A percentile compares a stretch with the other conserved stretches of the same genome.
Conservation (phyloP, 768 basidiomycete species). For the Tricholoma sp. region DNA sequence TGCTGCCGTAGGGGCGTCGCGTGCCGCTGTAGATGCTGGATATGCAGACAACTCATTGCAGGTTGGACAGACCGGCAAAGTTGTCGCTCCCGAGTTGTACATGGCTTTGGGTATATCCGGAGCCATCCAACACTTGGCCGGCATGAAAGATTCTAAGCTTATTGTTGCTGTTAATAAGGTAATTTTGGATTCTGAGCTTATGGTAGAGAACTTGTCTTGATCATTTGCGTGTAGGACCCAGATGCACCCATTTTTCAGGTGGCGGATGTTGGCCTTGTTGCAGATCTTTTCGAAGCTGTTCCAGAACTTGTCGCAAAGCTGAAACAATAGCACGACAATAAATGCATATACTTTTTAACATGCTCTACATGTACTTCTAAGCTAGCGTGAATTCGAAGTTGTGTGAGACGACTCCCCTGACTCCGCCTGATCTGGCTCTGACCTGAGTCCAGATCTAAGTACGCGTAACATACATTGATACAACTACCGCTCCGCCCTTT, state of each 20-base stretch:
- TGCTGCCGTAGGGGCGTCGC: slow-evolving; percentile 96
- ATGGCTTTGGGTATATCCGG: slow-evolving; percentile 97
- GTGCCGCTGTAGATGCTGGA: slow-evolving; percentile 96
- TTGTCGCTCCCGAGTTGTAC: slow-evolving; percentile 95
- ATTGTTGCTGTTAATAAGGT: slow-evolving; percentile 99
- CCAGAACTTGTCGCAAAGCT: slow-evolving; percentile 89
- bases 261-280: slow-evolving; percentile 92
- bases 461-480: no score
- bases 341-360: background rate
- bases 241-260: slow-evolving; percentile 99
- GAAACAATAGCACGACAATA: slow-evolving; percentile 30
- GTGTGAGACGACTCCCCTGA: no score
- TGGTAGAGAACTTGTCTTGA: slow-evolving; percentile 3
- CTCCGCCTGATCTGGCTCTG: background rate
- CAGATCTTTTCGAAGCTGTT: slow-evolving; percentile 87
- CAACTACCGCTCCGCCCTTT: background rate
- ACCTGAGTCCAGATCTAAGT: background rate
- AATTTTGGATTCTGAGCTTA: slow-evolving; percentile 10
- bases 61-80: slow-evolving; percentile 99
- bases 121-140: slow-evolving; percentile 97
- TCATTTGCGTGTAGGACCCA: slow-evolving; percentile 56
- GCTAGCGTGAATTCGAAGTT: no score
- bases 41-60: slow-evolving; percentile 97
- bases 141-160: slow-evolving; percentile 99
- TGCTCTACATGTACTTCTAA: no score